These are phyloP conservation scores for Tricharina praecox DNA, from an alignment of 495 filamentous ascomycete species.

Conservation along the genomic window DNA sequence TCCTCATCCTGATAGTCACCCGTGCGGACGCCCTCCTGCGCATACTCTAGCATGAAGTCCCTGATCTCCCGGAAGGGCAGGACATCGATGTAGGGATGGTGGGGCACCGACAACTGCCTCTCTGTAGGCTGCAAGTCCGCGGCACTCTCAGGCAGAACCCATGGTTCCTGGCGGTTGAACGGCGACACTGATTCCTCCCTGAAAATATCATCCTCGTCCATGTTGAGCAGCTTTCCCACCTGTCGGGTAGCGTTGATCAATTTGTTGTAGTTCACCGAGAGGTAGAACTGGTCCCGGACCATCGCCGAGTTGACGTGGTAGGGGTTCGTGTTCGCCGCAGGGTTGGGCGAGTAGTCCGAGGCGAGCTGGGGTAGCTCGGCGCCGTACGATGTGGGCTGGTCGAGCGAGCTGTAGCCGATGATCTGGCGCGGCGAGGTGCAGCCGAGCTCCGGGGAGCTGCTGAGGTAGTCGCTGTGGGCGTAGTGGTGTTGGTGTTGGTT, in stretches of 20 bases:
- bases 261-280: slow-evolving; percentile 17
- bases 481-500: not conserved
- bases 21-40: slow-evolving; percentile 14
- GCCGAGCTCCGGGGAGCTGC: not conserved
- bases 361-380: slow-evolving; percentile 11
- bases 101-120: slow-evolving; percentile 11
- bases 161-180: slow-evolving; percentile 8
- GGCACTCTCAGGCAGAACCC: slow-evolving; percentile 9
- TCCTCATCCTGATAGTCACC: slow-evolving; percentile 13
- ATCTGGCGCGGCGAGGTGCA: not conserved
- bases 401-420: not conserved
- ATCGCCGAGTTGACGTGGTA: slow-evolving; percentile 17
- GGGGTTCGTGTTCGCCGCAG: slow-evolving; percentile 16
- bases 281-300: slow-evolving; percentile 16
- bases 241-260: slow-evolving; percentile 16
- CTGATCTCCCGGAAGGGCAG: slow-evolving; percentile 19
- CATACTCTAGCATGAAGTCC: slow-evolving; percentile 15
- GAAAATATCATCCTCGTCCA: slow-evolving; percentile 10
- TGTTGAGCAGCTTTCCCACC: slow-evolving; percentile 19
- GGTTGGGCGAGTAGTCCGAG: slow-evolving; percentile 15
- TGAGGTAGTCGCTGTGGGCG: not conserved
- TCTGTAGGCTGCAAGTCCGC: slow-evolving; percentile 17
- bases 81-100: slow-evolving; percentile 23
- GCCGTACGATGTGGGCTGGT: not conserved
- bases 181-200: slow-evolving; percentile 14